Evolutionary conservation across 106 monocot species (phyloP), one percentile per base, ranked within the genome.

Genomic region (Dioscorea zingiberensis): DNA sequence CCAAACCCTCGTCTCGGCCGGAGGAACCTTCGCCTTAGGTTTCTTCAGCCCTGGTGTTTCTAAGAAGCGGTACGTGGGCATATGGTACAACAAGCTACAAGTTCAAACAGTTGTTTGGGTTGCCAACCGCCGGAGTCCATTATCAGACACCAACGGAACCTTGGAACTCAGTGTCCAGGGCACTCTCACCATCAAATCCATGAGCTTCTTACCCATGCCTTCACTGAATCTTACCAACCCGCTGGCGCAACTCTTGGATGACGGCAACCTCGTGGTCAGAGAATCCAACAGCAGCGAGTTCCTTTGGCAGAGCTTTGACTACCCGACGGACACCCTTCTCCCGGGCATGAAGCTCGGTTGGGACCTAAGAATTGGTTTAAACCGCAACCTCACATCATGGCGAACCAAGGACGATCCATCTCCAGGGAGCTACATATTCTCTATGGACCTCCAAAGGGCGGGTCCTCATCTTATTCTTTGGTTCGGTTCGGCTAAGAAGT

Each of bases 201-300:
- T 38, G 38, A 38, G 6, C 38, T 38, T 38, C 38, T 10, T 38
- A 0, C 56, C n/a, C 55, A 27, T 16, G 18, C 55, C 68, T 69
- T 66, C 77, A 13, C 54, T 59, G 15, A 23, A 22, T 18, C 49
- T 25, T 24, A 22, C 29, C 21, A 22, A 27, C 14, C 76, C 72
- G 17, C 25, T 65, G 9, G 62, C 60, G 1, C 25, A 21, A 38
- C 64, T 75, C 3, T 26, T 60, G 16, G 72, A 81, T 51, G 8
- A 1, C 3, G 81, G 86, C 21, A 82, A 86, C 27, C 22, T 81
- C 17, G 12, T 86, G 79, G 82, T 76, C 82, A 63, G 82, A 82
- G 69, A 82, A 79, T 27, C 38, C 38, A 38, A 38, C 38, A 38
- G 81, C 81, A 44, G 3, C 75, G 23, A 77, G 81, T n/a, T n/a